phyloP scores from a whole-genome alignment of 257 asterid species.

The Nicotiana obtusifolia region DNA sequence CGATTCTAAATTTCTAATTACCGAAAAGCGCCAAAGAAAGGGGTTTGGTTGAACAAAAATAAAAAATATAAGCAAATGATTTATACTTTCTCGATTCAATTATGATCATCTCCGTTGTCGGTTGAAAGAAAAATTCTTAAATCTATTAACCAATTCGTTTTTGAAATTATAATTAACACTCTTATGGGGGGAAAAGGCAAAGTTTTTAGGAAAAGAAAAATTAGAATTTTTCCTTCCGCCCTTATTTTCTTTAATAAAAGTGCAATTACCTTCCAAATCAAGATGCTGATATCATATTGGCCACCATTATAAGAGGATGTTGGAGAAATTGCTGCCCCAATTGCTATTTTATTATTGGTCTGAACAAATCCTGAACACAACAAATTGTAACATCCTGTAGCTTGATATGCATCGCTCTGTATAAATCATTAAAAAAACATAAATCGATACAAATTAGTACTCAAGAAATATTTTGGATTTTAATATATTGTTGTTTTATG shows the following conservation, averaged over 20 bases:
- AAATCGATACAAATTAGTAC: neutral
- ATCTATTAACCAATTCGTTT: neutral
- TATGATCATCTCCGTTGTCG: neutral
- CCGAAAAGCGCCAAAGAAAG: too few species aligned
- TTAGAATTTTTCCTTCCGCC: too few species aligned
- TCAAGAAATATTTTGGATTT: neutral
- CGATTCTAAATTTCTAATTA: neutral
- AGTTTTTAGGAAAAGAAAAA: neutral
- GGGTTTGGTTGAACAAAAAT: neutral
- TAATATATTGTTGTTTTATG: neutral
- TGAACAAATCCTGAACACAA: constrained; percentile 90
- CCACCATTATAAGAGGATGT: constrained; percentile 66
- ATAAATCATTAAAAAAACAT: neutral
- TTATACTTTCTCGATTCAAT: neutral
- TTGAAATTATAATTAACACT: neutral
- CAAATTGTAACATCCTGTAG: constrained; percentile 90
- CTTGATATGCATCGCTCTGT: constrained; percentile 91
- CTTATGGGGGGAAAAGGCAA: neutral
- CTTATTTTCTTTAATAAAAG: neutral
- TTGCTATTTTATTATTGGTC: constrained; percentile 70
- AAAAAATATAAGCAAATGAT: neutral
- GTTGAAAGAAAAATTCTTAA: neutral
- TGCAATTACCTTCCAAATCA: constrained; percentile 78
- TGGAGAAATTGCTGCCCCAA: constrained; percentile 95
- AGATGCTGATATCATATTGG: constrained; percentile 79